phyloP scores from a whole-genome alignment of 2,329 filamentous ascomycete genomes.

The Tolypocladium ophioglossoides region DNA sequence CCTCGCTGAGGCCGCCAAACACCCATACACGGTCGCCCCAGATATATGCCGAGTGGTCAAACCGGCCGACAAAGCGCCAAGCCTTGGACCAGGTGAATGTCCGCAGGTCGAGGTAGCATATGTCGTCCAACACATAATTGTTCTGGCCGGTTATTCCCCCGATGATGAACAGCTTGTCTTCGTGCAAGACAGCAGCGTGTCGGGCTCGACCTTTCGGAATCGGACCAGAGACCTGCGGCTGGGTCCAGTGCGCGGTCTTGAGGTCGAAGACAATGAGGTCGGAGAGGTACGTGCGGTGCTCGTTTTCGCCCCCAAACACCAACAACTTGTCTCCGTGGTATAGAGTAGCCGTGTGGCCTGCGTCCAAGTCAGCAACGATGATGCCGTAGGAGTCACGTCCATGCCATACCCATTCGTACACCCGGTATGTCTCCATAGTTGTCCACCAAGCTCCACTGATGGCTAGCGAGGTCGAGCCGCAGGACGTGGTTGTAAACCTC shows the following conservation, averaged over 20 bases:
- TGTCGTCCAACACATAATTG: constrained; percentile 86
- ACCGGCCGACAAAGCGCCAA: constrained; percentile 91
- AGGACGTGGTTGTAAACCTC: constrained; percentile 98
- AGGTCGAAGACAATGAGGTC: constrained; percentile 95
- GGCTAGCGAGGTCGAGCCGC: constrained; percentile 71
- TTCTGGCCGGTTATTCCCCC: constrained; percentile 93
- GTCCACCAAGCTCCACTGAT: constrained; percentile 92
- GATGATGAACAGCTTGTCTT: constrained; percentile 92
- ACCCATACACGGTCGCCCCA: constrained; percentile 92
- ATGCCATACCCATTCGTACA: constrained; percentile 71
- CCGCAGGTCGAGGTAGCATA: constrained; percentile 93
- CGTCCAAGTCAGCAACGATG: constrained; percentile 5
- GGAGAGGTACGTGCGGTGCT: constrained; percentile 89
- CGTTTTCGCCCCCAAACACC: constrained; percentile 96
- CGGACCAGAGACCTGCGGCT: constrained; percentile 75
- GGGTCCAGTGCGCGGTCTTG: constrained; percentile 89
- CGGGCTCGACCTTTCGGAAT: constrained; percentile 83
- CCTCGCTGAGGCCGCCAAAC: constrained; percentile 85
- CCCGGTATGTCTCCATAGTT: constrained; percentile 98
- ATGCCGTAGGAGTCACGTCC: not conserved
- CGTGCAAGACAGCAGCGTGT: constrained; percentile 87
- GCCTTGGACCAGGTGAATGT: constrained; percentile 96
- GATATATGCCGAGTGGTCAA: constrained; percentile 91
- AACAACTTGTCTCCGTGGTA: constrained; percentile 93
- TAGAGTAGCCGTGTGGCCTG: constrained; percentile 87